Evolutionary conservation across 139 green algal genomes (phyloP), one percentile per base, ranked within the genome.

Genomic region (Chlorella ohadii): DNA sequence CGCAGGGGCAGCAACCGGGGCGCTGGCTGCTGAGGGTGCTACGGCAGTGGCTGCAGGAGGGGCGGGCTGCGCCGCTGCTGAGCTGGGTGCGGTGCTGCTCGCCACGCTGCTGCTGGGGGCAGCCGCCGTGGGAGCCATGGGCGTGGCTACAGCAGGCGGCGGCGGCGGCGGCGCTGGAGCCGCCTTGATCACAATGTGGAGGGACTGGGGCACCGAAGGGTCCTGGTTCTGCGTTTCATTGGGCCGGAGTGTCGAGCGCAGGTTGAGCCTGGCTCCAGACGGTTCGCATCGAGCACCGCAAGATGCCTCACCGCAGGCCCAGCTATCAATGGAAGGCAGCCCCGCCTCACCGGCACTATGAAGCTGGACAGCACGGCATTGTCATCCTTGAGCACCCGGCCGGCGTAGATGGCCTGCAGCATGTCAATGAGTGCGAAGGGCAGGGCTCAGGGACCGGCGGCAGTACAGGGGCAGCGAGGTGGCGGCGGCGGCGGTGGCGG

Each of bases 121-220:
- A 39, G 64, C n/a, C 3, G 64, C 31, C 20, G 31, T 39, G 3
- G 5, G 3, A 38, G 11, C n/a, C n/a, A n/a, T n/a, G 13, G 59
- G 33, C 7, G 67, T 13, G 19, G 44, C 16, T 36, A 47, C 72
- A 3, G 44, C n/a, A 5, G 28, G 38, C 51, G 72, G 70, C 73
- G 59, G 31, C 33, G 74, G 55, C 33, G 51, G 20, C 5, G 33
- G 28, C 0, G 70, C 65, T 16, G 68, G 67, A 33, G 84, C 71
- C 1, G 84, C 63, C 84, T 93, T 93, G 38, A 95, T 72, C 34
- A 95, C 91, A 22, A 95, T 88, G 83, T 95, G 92, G 39, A 95
- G 65, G 68, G 87, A 90, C 72, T 88, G 83, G 1, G 89, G 86
- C 23, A 67, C 79, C 13, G 65, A 80, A 0, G 72, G 57, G 6